Percentiles rank a stretch among this genome's conserved stretches.
Conservation (phyloP, 257 asterid genomes). For the Salvia splendens region DNA sequence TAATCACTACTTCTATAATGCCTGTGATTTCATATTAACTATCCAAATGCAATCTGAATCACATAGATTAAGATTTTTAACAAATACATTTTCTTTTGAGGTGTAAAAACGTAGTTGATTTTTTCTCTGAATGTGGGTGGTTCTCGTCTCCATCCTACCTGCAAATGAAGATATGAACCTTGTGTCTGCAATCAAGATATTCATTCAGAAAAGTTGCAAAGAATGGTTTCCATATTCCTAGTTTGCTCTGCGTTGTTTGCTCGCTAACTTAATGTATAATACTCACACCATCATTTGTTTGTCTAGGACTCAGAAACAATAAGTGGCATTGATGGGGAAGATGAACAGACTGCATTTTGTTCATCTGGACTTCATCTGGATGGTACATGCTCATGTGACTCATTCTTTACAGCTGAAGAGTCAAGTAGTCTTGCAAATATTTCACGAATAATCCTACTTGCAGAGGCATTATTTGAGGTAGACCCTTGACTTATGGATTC, state of each 20-base stretch:
- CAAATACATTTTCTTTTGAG: background rate
- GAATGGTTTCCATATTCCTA: background rate
- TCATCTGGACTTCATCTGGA: conserved; percentile 75
- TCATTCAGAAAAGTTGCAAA: background rate
- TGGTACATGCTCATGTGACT: conserved; percentile 79
- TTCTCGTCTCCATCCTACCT: background rate
- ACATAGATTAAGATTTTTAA: background rate
- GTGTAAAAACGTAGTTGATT: background rate
- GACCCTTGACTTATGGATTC: conserved; percentile 21
- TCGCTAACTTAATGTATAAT: background rate
- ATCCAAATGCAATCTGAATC: background rate
- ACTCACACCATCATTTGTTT: conserved; percentile 7
- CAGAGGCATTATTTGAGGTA: conserved; percentile 91
- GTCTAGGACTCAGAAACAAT: conserved; percentile 54
- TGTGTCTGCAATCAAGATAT: background rate
- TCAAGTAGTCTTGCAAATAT: conserved; percentile 68
- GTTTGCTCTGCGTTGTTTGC: background rate
- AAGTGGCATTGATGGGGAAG: conserved; percentile 42
- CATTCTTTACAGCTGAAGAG: conserved; percentile 69
- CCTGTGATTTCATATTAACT: background rate
- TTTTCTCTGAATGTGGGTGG: conserved; percentile 1
- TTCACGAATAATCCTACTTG: conserved; percentile 77
- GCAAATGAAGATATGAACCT: background rate
- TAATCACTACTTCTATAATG: background rate
- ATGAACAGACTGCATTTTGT: conserved; percentile 48